Conservation (phyloP, 345 rosid genomes). For the Reutealis trisperma region DNA sequence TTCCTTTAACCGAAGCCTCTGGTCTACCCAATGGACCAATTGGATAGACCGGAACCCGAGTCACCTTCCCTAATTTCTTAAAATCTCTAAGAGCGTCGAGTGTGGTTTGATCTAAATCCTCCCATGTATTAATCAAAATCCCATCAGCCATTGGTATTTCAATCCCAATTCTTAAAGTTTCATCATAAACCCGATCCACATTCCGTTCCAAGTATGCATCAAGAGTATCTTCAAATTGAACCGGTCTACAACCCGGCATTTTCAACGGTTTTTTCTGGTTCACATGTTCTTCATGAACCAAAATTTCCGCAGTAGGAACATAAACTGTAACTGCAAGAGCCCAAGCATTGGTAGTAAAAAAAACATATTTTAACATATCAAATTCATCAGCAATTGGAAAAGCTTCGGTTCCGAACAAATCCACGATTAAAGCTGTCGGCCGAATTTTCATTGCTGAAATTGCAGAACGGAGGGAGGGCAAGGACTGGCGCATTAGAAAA, state of each 20-base stretch:
- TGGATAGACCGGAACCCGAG: no score
- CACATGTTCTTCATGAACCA: conserved; percentile 24
- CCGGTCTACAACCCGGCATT: conserved; percentile 58
- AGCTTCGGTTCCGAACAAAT: conserved; percentile 16
- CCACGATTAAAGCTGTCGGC: conserved; percentile 16
- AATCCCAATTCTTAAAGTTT: no score
- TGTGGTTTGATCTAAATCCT: no score
- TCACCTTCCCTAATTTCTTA: no score
- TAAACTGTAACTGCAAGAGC: conserved; percentile 46
- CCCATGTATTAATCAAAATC: no score
- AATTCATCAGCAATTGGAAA: conserved; percentile 9
- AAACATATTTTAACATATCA: conserved; percentile 10
- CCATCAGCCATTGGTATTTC: no score
- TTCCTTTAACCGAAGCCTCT: no score
- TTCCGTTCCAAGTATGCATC: no score
- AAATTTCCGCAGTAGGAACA: conserved; percentile 36
- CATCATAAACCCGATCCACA: no score
- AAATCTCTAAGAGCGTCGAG: no score
- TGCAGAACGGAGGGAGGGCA: not conserved
- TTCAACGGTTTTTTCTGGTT: conserved; percentile 21
- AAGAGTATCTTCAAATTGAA: conserved; percentile 16
- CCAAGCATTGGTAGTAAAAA: conserved; percentile 8
- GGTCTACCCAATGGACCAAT: no score
- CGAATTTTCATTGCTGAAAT: not conserved
- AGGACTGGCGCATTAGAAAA: conserved; percentile 6